Base-by-base conservation (phyloP, 305 asterid species). In the Galium porrigens region DNA sequence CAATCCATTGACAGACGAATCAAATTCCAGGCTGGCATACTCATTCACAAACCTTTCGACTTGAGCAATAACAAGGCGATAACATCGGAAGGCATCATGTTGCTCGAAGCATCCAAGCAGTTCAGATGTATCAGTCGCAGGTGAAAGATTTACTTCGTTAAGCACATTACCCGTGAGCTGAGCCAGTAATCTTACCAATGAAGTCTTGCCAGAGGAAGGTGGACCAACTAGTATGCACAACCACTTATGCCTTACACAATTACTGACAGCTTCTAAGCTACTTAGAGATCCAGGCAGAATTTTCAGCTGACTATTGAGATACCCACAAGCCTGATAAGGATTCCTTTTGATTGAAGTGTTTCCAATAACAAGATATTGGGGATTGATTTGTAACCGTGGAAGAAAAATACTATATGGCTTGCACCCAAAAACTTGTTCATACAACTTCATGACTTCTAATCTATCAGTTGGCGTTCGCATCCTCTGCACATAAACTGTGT, bases 101-200 rank as follows among this genome's bases (percentile, higher is more conserved):
- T 94, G 99, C 86, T 94, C 99, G 83, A 94, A 94, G 80, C 87
- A 87, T 79, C 99, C 99, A 74, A 89, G 94, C 57, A 92, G 80
- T 64, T 94, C 99, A 58, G 99, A 94, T 80, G 85, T 81, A 81
- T 94, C 99, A 74, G 96, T 87, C 5, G 95, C 81, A 64, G 99
- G 86, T 14, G 96, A 94, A 77, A 94, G 94, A 78, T 87, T 94
- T 65, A 92, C 71, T 72, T 87, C 99, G 65, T 94, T 77, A 58
- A 94, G 84, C 62, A 83, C 84, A 66, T 89, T 87, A 41, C 99
- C 99, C 36, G 97, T 86, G 62, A 94, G 80, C 79, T 86, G 85
- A 18, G 99, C 86, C 34, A 90, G 85, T 69, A 81, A 73, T 75
- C 99, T 83, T 70, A 89, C 71, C 70, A 83, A 64, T 2, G 99